Conservation (phyloP, 2,329 filamentous ascomycete species). For the Chrysoporthe austroafricana region DNA sequence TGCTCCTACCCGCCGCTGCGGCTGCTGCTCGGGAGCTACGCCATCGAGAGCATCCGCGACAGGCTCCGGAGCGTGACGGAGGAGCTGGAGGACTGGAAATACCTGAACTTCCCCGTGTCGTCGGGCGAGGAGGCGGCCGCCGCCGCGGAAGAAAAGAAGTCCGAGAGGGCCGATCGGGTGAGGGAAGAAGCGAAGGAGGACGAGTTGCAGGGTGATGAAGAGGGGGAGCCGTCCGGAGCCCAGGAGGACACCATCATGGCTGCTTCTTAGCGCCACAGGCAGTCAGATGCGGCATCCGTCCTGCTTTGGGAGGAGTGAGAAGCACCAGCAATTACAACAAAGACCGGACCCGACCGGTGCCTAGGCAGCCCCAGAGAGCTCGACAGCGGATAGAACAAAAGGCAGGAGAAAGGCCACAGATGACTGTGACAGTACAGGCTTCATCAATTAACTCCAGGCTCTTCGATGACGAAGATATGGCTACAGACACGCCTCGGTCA, state of each 20-base stretch:
- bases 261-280: background rate
- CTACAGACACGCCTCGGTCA: too few relatives aligned
- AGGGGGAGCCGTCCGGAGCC: conserved; percentile 18
- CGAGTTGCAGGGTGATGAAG: conserved; percentile 30
- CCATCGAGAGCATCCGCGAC: conserved; percentile 94
- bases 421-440: too few relatives aligned
- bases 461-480: too few relatives aligned
- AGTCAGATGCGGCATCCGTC: background rate
- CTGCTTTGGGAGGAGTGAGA: background rate
- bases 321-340: too few relatives aligned
- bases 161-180: conserved; percentile 36
- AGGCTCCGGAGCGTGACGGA: conserved; percentile 88
- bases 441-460: too few relatives aligned
- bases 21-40: conserved; percentile 87
- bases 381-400: too few relatives aligned
- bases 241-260: conserved; percentile 29
- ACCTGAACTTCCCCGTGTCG: conserved; percentile 69
- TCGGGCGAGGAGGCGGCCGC: conserved; percentile 39
- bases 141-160: conserved; percentile 36
- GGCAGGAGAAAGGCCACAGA: too few relatives aligned
- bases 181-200: conserved; percentile 38
- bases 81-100: conserved; percentile 92
- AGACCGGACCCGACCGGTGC: too few relatives aligned
- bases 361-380: too few relatives aligned
- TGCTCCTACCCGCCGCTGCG: conserved; percentile 91